phyloP scores from a whole-genome alignment of 257 asterid genomes.

The Primulina eburnea region DNA sequence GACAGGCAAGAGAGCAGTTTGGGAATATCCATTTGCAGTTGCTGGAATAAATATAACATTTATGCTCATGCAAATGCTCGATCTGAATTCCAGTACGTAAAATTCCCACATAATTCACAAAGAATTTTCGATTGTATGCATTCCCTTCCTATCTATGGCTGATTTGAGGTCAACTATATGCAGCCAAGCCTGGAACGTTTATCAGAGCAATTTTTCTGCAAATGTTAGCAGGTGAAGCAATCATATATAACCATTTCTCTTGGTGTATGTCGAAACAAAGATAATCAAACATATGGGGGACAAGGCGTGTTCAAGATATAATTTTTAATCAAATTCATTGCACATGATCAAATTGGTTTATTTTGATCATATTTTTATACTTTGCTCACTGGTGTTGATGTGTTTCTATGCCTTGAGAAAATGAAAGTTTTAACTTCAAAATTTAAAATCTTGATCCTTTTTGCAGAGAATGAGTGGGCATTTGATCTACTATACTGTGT shows the following conservation, averaged over 20 bases:
- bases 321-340: too few species aligned
- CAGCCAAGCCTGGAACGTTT: slow-evolving; percentile 44
- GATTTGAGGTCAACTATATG: slow-evolving; percentile 16
- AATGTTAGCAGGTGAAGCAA: slow-evolving; percentile 62
- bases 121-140: background rate
- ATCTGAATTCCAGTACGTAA: slow-evolving; percentile 69
- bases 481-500: slow-evolving; percentile 77
- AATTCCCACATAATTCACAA: background rate
- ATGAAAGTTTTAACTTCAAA: background rate
- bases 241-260: slow-evolving; percentile 1
- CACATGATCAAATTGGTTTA: background rate
- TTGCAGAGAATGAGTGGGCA: slow-evolving; percentile 80
- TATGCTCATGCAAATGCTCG: slow-evolving; percentile 86
- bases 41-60: slow-evolving; percentile 85
- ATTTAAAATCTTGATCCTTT: slow-evolving; percentile 11
- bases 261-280: background rate
- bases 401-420: background rate
- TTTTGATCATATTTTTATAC: background rate
- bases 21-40: slow-evolving; percentile 97
- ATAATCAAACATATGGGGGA: background rate
- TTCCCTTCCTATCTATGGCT: background rate
- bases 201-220: slow-evolving; percentile 49
- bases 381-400: background rate
- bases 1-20: slow-evolving; percentile 66
- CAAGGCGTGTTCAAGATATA: background rate